Base-by-base conservation (phyloP, 371 early-diverging fungal genomes). In the Zychaea mexicana region DNA sequence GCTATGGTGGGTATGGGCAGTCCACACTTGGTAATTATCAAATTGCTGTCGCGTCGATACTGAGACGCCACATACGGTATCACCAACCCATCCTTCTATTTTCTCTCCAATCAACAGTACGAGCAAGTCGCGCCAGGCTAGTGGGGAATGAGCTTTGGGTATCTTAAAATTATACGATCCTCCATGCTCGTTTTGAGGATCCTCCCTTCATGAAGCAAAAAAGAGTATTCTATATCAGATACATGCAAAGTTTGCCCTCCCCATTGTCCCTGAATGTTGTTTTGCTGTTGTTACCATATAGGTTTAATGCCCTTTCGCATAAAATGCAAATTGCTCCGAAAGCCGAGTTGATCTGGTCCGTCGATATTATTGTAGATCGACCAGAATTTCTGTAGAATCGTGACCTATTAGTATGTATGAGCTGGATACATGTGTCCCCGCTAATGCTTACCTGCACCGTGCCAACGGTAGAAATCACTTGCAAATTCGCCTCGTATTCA, bases 141-240 rank as follows among this genome's bases (percentile, higher is more conserved):
- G 52, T 21, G 77, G 70, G 8, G 87, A 77, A 30, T 87, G 73
- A 15, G 61, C 49, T 68, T 86, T 86, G 57, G 85, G 72, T 46
- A 90, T 86, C 62, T 86, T 81, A 57, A 92, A 81, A 54, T 88
- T 85, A 71, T 86, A 87, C 19, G 90, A 85, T 9, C 94, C 94
- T 57, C 94, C 94, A 60, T 88, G 79, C 65, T 86, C 85, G 74
- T 93, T 93, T 57, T 70, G 75, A 42, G 85, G 84, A 74, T 93
- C 94, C 73, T 93, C 94, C 77, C 77, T 53, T 38, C 21, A 31
- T 22, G 26, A 57, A 13, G 32, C 4, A 9, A 27, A 30, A 17
- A 52, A 26, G 26, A 52, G 12, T 36, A 36, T 36, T 10, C 36
- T 10, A 36, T 15, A 36, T 36, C 1, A 36, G 8, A 36, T 36